Conservation (phyloP, 2,329 filamentous ascomycete genomes). For the Colletotrichum tropicale region DNA sequence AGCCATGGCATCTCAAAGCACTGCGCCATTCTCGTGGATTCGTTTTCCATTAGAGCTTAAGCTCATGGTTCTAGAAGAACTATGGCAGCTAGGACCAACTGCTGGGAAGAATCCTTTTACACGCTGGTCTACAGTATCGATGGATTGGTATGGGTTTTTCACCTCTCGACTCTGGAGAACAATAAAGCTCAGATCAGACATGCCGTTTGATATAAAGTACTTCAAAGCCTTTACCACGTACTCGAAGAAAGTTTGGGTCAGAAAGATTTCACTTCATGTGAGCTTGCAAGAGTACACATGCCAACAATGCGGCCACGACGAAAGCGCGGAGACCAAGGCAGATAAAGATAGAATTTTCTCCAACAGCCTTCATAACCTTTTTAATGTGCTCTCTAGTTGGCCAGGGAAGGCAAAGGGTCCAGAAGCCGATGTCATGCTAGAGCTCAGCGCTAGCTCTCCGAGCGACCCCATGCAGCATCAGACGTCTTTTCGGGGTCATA, state of each 20-base stretch:
- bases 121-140: neutral
- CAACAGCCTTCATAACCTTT: neutral
- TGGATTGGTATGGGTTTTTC: neutral
- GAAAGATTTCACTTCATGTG: neutral
- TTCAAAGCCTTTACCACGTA: neutral
- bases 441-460: neutral
- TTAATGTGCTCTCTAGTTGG: neutral
- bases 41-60: neutral
- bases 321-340: neutral
- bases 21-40: neutral
- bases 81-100: neutral
- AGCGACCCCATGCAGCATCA: neutral
- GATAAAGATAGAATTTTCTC: neutral
- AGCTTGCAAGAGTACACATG: neutral
- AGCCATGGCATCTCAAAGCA: neutral
- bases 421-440: neutral
- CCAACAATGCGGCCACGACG: neutral
- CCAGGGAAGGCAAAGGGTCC: accelerated
- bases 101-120: neutral
- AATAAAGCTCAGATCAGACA: neutral
- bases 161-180: neutral
- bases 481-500: accelerated
- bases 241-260: neutral
- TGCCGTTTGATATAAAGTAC: neutral
- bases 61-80: neutral